Conservation (phyloP, 768 basidiomycete species). For the Clitopilus passeckerianus region DNA sequence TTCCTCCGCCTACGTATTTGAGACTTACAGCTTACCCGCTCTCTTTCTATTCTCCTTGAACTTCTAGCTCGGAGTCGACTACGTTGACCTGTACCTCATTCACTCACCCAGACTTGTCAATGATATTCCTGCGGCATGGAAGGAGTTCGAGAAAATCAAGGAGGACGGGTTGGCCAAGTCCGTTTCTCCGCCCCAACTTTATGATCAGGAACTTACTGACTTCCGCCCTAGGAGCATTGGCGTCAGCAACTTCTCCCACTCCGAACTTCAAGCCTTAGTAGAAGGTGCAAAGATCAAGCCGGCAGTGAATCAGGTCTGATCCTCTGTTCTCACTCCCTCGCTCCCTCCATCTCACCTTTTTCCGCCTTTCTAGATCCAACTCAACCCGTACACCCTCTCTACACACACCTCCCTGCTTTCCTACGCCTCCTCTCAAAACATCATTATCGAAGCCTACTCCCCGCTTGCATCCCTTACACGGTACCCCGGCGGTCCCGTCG, state of each 20-base stretch:
- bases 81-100: slow-evolving; percentile 70
- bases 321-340: too few species aligned
- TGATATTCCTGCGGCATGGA: slow-evolving; percentile 42
- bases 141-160: slow-evolving; percentile 49
- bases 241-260: not conserved
- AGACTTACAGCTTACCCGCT: not conserved
- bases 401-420: slow-evolving; percentile 41
- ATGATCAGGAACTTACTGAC: not conserved
- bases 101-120: slow-evolving; percentile 32
- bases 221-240: slow-evolving; percentile 6
- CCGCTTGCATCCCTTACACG: slow-evolving; percentile 51
- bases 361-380: slow-evolving; percentile 32
- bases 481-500: slow-evolving; percentile 62
- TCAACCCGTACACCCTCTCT: slow-evolving; percentile 57
- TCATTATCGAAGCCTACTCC: slow-evolving; percentile 54
- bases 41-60: not conserved
- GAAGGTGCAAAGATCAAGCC: not conserved
- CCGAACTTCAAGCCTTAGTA: not conserved
- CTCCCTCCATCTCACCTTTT: not conserved
- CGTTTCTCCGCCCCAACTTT: slow-evolving; percentile 3
- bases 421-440: slow-evolving; percentile 40
- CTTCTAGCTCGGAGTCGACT: slow-evolving; percentile 50
- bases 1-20: not conserved
- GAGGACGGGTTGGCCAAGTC: slow-evolving; percentile 39
- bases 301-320: not conserved